phyloP scores from a whole-genome alignment of 352 stramenopile genomes.

The Pelagophyceae sp. region DNA sequence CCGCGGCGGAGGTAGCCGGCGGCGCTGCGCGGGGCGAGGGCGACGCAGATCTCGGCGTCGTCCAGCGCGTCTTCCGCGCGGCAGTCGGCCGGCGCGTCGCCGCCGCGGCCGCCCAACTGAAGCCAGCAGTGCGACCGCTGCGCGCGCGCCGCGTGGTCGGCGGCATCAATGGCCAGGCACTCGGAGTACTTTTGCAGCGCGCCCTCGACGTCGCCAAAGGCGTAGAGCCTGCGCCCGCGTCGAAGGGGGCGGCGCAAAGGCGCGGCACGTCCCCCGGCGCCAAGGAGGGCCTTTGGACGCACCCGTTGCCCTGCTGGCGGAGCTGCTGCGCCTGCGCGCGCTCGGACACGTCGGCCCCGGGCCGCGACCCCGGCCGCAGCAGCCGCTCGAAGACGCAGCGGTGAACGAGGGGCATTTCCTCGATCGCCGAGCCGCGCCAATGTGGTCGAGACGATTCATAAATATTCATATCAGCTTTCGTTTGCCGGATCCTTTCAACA shows the following conservation, averaged over 20 bases:
- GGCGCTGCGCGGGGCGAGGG: neutral
- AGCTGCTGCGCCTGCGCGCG: neutral
- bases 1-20: conserved; percentile 3
- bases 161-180: neutral
- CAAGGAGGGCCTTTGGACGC: neutral
- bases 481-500: no score
- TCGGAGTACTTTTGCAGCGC: neutral
- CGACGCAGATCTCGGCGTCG: conserved; percentile 1
- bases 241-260: no score
- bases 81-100: neutral
- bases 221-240: neutral
- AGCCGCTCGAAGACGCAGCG: neutral
- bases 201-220: neutral
- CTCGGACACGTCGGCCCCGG: neutral
- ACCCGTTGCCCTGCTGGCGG: neutral
- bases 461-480: no score
- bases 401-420: no score
- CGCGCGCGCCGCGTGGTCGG: neutral
- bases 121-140: neutral
- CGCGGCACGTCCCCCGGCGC: neutral
- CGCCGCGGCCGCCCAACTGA: neutral
- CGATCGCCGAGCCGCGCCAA: no score
- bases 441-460: no score
- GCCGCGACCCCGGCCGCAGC: neutral
- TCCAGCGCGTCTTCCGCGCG: conserved; percentile 8